Evolutionary conservation across 257 asterid species (phyloP), one percentile per base, ranked within the genome.

Genomic region (Mitragyna speciosa): DNA sequence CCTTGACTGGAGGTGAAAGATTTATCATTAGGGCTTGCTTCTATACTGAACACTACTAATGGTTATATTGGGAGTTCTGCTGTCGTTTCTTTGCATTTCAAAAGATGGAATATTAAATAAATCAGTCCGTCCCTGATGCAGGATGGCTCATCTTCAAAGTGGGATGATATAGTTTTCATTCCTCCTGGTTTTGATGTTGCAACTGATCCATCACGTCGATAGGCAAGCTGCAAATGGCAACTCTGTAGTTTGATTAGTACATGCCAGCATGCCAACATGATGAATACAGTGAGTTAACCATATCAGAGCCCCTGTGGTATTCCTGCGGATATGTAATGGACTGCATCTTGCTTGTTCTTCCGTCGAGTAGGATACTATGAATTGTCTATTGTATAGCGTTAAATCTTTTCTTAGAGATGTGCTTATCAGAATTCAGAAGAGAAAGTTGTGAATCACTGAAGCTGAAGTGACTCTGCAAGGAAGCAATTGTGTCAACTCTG

Each of bases 151-250:
- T 78, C 81, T 10, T 88, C 97, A 1, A 75, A 78, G 3, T 93
- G 96, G 98, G 92, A 93, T 10, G 98, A 95, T 71, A 92, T 93
- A 30, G 95, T 95, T 76, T 95, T 95, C 88, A 83, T 95, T 76
- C 98, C 98, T 65, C 98, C 98, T 0, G 98, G 98, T 72, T 91
- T 86, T 74, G 98, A 95, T 77, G 94, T 94, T 85, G 86, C 95
- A 0, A 89, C 94, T 4, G 85, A 78, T 84, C 80, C 86, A 26
- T 76, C 89, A 20, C 79, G 65, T 70, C 16, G 56, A 6, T 71
- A 84, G 75, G 59, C 67, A 70, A 75, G 67, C 70, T 20, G 54
- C 68, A 8, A 1, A 8, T 24, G 58, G 31, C 30, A 31, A 7
- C 28, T 30, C 6, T 12, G 26, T 31, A 54, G 69, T 54, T 36